Evolutionary conservation across 768 basidiomycete genomes (phyloP).

Genomic region (Boletus pseudo-olivaceus): DNA sequence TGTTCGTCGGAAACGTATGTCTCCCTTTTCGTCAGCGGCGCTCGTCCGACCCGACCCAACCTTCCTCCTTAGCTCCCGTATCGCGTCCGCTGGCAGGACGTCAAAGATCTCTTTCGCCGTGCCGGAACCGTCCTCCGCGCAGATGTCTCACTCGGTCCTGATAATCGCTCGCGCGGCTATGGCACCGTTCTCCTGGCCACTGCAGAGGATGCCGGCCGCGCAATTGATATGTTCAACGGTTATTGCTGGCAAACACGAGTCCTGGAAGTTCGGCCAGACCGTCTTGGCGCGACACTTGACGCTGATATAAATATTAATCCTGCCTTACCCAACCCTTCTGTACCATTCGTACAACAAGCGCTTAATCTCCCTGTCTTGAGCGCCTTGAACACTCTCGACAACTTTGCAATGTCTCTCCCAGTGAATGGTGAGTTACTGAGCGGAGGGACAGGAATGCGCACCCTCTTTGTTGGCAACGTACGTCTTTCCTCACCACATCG

Average conservation of each 20-base stretch:
- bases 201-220: slow-evolving; percentile 91
- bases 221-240: slow-evolving; percentile 95
- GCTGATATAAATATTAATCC: slow-evolving; percentile 18
- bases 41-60: neutral
- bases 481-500: slow-evolving; percentile 31
- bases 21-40: neutral
- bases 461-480: slow-evolving; percentile 88
- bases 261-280: slow-evolving; percentile 88
- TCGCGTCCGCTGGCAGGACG: slow-evolving; percentile 97
- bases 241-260: slow-evolving; percentile 95
- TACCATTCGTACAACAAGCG: slow-evolving; percentile 20
- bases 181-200: slow-evolving; percentile 93
- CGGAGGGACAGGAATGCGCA: slow-evolving; percentile 41
- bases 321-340: slow-evolving; percentile 11
- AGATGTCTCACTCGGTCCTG: slow-evolving; percentile 74
- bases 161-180: slow-evolving; percentile 90
- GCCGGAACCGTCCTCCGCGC: slow-evolving; percentile 87
- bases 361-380: slow-evolving; percentile 13
- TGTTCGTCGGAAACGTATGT: slow-evolving; percentile 94
- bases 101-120: slow-evolving; percentile 95
- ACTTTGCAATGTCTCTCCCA: slow-evolving; percentile 10
- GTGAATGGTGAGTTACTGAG: slow-evolving; percentile 24
- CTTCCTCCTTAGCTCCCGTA: slow-evolving; percentile 76
- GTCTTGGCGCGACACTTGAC: slow-evolving; percentile 43
- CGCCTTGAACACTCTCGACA: slow-evolving; percentile 17